Conservation (phyloP, 495 filamentous ascomycete genomes). For the Friedmanniomyces simplex region DNA sequence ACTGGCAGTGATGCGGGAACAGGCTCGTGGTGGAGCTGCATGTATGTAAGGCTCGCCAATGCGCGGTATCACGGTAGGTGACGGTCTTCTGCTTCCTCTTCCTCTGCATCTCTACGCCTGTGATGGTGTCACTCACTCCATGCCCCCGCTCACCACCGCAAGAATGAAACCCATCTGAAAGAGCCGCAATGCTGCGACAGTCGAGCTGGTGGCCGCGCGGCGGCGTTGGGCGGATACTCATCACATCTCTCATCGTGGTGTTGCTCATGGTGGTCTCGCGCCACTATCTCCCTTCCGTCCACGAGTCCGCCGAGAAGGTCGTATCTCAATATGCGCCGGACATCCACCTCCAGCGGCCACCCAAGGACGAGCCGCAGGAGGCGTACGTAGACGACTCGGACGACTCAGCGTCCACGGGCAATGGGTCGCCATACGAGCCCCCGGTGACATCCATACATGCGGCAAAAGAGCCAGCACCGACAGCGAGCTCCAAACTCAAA, state of each 20-base stretch:
- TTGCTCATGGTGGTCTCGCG: not conserved
- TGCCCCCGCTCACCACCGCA: too few relatives aligned
- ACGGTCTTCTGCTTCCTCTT: too few relatives aligned
- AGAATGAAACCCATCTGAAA: not conserved
- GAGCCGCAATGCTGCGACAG: not conserved
- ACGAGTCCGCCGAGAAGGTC: constrained; percentile 1
- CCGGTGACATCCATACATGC: not conserved
- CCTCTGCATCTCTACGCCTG: too few relatives aligned
- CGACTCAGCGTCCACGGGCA: not conserved
- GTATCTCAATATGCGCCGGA: constrained; percentile 2
- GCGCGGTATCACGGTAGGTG: too few relatives aligned
- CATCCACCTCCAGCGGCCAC: not conserved
- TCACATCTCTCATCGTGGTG: not conserved
- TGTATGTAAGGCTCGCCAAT: too few relatives aligned
- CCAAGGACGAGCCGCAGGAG: not conserved
- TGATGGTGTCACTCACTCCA: too few relatives aligned
- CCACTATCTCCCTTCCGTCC: not conserved
- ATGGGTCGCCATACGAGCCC: not conserved
- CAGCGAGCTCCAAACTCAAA: not conserved
- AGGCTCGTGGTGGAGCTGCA: too few relatives aligned
- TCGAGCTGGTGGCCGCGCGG: constrained; percentile 1
- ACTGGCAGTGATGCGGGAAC: too few relatives aligned
- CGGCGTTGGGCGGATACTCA: not conserved
- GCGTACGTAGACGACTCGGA: not conserved
- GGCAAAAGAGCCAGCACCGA: not conserved